Evolutionary conservation across 148 eudicot genomes (phyloP).

Genomic region (Mesembryanthemum crystallinum): DNA sequence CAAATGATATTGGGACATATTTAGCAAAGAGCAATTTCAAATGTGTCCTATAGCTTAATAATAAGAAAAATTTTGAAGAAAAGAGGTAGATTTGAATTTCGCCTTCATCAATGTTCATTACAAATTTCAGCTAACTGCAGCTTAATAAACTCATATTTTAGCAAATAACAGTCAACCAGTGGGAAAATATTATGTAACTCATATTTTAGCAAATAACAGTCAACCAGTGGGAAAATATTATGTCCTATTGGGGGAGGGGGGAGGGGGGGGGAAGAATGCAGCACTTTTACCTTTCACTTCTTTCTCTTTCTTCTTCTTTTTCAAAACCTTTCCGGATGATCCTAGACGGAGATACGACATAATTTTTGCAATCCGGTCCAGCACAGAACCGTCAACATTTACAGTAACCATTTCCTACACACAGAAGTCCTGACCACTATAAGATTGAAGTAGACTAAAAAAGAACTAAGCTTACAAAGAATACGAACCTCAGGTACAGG

Average conservation of each 20-base stretch:
- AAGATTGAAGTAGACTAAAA: conserved; percentile 3
- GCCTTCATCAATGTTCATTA: no score
- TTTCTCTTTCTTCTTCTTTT: conserved; percentile 91
- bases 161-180: background rate
- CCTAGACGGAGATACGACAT: conserved; percentile 98
- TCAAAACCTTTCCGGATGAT: conserved; percentile 95
- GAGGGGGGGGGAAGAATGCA: background rate
- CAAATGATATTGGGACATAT: background rate
- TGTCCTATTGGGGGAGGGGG: no score
- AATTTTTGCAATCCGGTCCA: conserved; percentile 91
- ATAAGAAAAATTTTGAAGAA: no score
- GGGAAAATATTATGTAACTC: background rate
- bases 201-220: background rate
- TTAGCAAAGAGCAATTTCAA: background rate
- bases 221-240: background rate
- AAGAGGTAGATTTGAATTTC: no score
- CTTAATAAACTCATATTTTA: background rate
- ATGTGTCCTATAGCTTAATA: no score
- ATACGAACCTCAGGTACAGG: conserved; percentile 85
- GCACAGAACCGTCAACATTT: conserved; percentile 93
- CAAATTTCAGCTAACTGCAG: background rate
- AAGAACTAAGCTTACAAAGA: conserved; percentile 11
- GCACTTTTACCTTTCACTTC: conserved; percentile 64
- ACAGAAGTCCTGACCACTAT: conserved; percentile 22
- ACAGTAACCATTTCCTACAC: conserved; percentile 97